Evolutionary conservation across 78 protist species (phyloP).

Genomic region (Creolimax fragrantissima): DNA sequence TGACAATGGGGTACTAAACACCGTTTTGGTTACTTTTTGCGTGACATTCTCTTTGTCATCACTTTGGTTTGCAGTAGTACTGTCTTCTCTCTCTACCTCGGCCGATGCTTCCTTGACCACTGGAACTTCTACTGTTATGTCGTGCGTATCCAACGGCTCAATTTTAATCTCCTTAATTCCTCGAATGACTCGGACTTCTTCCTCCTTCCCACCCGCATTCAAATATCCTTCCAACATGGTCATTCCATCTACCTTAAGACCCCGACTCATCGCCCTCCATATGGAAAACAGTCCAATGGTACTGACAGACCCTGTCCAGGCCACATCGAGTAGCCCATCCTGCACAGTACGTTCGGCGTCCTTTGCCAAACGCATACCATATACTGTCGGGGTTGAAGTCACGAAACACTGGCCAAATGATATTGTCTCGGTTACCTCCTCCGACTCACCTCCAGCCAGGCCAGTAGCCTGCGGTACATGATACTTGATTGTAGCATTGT

Average conservation of each 20-base stretch:
- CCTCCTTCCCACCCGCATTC: neutral
- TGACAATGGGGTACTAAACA: neutral
- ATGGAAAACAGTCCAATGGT: neutral
- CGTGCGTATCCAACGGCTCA: neutral
- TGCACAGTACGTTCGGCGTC: neutral
- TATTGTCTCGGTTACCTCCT: neutral
- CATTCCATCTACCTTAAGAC: neutral
- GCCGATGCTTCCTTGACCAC: neutral
- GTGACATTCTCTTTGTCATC: neutral
- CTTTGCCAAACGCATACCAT: neutral
- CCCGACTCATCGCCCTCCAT: neutral
- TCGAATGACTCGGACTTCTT: neutral
- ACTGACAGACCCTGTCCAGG: neutral
- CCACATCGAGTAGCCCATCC: neutral
- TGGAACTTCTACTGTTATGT: neutral
- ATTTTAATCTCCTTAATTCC: neutral
- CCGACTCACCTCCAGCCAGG: no score
- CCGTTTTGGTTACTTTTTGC: neutral
- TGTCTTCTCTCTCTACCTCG: neutral
- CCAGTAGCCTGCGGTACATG: neutral
- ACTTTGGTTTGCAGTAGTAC: neutral
- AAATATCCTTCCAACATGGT: neutral
- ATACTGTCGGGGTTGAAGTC: neutral
- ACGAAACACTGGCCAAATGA: neutral
- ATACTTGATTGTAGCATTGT: neutral